A percentile compares a stretch with the other conserved stretches of the same genome.
These are phyloP conservation scores for Hypoxylon rickii DNA, from an alignment of 495 filamentous ascomycete genomes.

Conservation along the genomic window DNA sequence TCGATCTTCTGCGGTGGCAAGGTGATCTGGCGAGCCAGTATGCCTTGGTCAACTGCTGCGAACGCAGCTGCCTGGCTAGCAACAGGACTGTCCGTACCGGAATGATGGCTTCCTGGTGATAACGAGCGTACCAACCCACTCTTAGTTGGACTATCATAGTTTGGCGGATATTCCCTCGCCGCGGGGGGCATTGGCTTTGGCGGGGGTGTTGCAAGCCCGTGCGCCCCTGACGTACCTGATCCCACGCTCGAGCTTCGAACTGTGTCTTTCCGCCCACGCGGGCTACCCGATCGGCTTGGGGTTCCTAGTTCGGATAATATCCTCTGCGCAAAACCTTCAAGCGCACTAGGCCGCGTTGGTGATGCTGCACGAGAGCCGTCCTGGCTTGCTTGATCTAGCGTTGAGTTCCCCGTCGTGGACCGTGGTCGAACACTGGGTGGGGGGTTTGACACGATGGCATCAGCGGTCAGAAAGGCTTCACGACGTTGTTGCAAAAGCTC, in stretches of 20 bases:
- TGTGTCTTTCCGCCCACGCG: slow-evolving; percentile 51
- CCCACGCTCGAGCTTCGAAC: slow-evolving; percentile 32
- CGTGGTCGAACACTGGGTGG: slow-evolving; percentile 26
- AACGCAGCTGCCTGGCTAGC: slow-evolving; percentile 55
- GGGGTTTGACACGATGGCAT: slow-evolving; percentile 39
- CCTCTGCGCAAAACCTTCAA: slow-evolving; percentile 61
- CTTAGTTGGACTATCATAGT: slow-evolving; percentile 37
- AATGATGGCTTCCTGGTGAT: slow-evolving; percentile 42
- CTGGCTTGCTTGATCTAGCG: slow-evolving; percentile 36
- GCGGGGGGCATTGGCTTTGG: slow-evolving; percentile 40
- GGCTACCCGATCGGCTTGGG: slow-evolving; percentile 54
- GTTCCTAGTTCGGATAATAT: slow-evolving; percentile 58
- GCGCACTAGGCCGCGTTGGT: slow-evolving; percentile 50
- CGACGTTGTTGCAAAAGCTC: slow-evolving; percentile 74
- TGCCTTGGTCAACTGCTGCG: slow-evolving; percentile 57
- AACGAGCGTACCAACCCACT: slow-evolving; percentile 40
- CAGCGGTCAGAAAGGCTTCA: slow-evolving; percentile 65
- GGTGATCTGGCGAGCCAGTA: slow-evolving; percentile 52
- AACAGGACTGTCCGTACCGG: slow-evolving; percentile 35
- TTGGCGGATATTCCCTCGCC: slow-evolving; percentile 37
- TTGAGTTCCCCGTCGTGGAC: slow-evolving; percentile 31
- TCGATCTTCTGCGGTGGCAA: slow-evolving; percentile 41
- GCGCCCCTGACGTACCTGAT: slow-evolving; percentile 24
- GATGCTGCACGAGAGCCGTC: slow-evolving; percentile 46
- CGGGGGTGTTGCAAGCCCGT: slow-evolving; percentile 34